A percentile compares a stretch with the other conserved stretches of the same genome.
phyloP scores from a whole-genome alignment of 1,284 basidiomycete genomes.

The Cryptococcus hybrid region DNA sequence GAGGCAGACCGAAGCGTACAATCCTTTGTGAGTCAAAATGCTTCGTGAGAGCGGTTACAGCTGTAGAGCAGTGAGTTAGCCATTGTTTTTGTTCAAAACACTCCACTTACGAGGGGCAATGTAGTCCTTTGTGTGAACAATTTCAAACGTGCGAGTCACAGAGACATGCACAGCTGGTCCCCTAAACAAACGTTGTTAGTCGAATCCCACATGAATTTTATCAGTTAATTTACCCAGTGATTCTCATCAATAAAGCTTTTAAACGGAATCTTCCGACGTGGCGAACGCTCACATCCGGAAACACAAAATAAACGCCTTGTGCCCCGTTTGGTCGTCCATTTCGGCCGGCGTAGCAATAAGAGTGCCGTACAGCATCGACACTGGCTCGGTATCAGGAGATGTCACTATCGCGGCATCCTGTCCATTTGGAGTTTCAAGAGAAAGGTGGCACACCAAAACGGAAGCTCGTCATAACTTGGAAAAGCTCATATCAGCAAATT shows the following conservation, averaged over 20 bases:
- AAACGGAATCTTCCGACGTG: slow-evolving; percentile 72
- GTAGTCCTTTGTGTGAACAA: slow-evolving; percentile 68
- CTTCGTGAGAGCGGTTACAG: slow-evolving; percentile 34
- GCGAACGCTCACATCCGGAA: slow-evolving; percentile 82
- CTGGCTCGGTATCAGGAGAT: slow-evolving; percentile 20
- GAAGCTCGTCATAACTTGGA: slow-evolving; percentile 66
- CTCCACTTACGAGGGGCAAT: slow-evolving; percentile 67
- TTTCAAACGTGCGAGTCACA: slow-evolving; percentile 71
- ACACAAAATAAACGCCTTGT: slow-evolving; percentile 77
- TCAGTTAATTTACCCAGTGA: slow-evolving; percentile 63
- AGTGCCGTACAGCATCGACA: slow-evolving; percentile 70
- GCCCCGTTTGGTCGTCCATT: slow-evolving; percentile 70
- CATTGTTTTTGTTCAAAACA: not conserved
- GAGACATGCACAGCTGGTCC: slow-evolving; percentile 57
- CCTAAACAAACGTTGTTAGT: slow-evolving; percentile 8
- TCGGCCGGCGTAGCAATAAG: slow-evolving; percentile 75
- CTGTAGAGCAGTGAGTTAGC: slow-evolving; percentile 10
- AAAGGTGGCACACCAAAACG: slow-evolving; percentile 78
- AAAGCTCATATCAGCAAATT: not conserved
- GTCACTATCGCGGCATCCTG: slow-evolving; percentile 33
- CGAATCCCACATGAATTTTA: slow-evolving; percentile 17
- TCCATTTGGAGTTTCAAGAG: slow-evolving; percentile 52
- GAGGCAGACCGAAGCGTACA: slow-evolving; percentile 33
- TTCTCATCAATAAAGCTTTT: slow-evolving; percentile 67
- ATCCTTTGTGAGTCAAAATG: slow-evolving; percentile 40